Base-by-base conservation (phyloP, 441 rosid species). In the Pelargonium citronellum region DNA sequence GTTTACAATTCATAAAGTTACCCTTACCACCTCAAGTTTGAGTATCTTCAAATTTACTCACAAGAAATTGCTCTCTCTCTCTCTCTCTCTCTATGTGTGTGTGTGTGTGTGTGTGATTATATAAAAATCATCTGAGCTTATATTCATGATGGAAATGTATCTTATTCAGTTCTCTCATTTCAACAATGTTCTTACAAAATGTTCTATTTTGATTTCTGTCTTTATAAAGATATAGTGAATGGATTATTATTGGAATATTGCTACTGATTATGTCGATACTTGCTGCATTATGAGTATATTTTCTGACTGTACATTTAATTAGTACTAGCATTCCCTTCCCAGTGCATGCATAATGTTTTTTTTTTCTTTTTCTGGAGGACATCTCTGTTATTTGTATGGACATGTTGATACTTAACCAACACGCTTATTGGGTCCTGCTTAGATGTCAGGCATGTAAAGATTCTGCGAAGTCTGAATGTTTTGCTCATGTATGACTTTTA, bases 401-500 rank as follows among this genome's bases (percentile, higher is more conserved):
- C 11, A 43, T 3, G 12, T 7, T 43, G 10, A 43, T 7, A 10
- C 47, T 43, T 43, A 7, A 7, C 12, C 47, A 43, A 10, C 11
- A 34, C 39, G 6, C 39, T 34, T 34, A 7, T 43, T 43, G 47
- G 47, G 47, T 43, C 12, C 2, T 7, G 47, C 7, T 7, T 43
- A 43, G 47, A 7, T 10, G 39, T 34, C 39, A 4, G 39, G 5
- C 39, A 34, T 34, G 39, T 34, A 34, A 34, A 34, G 39, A 34
- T 43, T 43, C 12, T 43, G 10, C 10, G 47, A 43, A 43, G 5
- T 10, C 47, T 7, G 47, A 43, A 43, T 43, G 11, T 43, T 43
- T 7, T 43, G 41, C 5, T 57, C 61, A 16, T 68, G 41, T 11
- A 55, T 73, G 58, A 19, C 51, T 66, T 65, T 66, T 66, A 22